Conservation (phyloP, 345 rosid genomes). For the Eucalyptus paniculata region DNA sequence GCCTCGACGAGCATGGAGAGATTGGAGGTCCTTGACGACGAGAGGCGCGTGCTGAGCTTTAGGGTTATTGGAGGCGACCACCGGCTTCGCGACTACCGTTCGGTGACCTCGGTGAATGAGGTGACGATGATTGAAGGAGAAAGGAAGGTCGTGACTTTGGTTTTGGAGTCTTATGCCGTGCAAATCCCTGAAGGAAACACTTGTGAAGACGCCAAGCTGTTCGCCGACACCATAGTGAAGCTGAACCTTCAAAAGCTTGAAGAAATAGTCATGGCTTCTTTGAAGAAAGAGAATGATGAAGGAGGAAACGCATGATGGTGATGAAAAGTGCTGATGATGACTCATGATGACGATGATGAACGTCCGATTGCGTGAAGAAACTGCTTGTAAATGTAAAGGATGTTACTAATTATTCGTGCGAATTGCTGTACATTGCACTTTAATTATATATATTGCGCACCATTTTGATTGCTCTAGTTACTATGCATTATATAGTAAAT, state of each 20-base stretch:
- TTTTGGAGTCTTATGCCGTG: slow-evolving; percentile 63
- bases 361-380: neutral
- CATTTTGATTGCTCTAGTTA: neutral
- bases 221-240: slow-evolving; percentile 85
- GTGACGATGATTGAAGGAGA: slow-evolving; percentile 3
- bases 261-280: slow-evolving; percentile 27
- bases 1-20: slow-evolving; percentile 85
- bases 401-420: neutral
- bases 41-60: slow-evolving; percentile 55
- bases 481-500: neutral
- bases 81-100: slow-evolving; percentile 54
- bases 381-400: neutral
- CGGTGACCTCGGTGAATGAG: slow-evolving; percentile 78
- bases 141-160: slow-evolving; percentile 36
- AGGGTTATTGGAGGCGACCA: slow-evolving; percentile 80
- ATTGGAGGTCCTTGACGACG: slow-evolving; percentile 60
- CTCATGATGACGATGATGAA: neutral
- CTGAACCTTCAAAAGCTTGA: slow-evolving; percentile 82
- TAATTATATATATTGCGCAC: neutral
- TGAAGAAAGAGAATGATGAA: slow-evolving; percentile 2
- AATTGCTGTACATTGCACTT: neutral
- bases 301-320: neutral
- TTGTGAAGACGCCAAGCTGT: slow-evolving; percentile 68
- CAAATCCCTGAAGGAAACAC: slow-evolving; percentile 82
- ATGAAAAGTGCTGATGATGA: neutral